Evolutionary conservation across 495 filamentous ascomycete species (phyloP).

Genomic region (Aspergillus affinis): DNA sequence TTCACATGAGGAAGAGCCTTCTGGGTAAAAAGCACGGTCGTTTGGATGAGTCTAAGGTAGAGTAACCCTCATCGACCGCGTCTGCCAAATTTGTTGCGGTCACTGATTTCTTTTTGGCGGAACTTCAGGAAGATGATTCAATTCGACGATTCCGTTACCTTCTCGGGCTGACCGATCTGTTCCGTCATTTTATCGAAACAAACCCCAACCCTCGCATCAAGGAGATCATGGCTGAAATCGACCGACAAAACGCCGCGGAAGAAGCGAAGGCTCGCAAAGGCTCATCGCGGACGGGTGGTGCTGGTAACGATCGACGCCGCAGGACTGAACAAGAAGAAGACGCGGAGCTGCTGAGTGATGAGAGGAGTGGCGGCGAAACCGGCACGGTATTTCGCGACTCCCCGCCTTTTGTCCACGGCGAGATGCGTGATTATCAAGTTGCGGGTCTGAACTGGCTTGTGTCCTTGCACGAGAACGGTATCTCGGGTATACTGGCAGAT

Average conservation of each 20-base stretch:
- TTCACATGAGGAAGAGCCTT: constrained; percentile 81
- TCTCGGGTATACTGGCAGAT: constrained; percentile 95
- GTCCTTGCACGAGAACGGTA: constrained; percentile 96
- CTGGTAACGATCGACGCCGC: constrained; percentile 74
- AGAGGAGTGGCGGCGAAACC: constrained; percentile 79
- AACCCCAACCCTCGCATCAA: constrained; percentile 92
- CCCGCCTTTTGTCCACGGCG: constrained; percentile 78
- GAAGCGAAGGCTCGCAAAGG: constrained; percentile 69
- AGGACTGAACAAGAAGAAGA: constrained; percentile 98
- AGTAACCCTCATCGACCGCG: neutral
- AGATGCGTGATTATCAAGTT: constrained; percentile 95
- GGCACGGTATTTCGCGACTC: constrained; percentile 92
- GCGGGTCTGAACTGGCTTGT: constrained; percentile 97
- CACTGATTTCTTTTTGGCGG: constrained; percentile 8
- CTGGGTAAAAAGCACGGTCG: constrained; percentile 93
- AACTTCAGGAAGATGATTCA: constrained; percentile 83
- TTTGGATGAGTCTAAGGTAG: constrained; percentile 88
- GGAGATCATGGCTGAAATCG: constrained; percentile 89
- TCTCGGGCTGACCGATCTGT: constrained; percentile 92
- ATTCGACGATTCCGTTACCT: constrained; percentile 95
- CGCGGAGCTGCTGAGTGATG: constrained; percentile 89
- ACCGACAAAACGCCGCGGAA: constrained; percentile 80
- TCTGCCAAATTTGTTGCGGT: neutral
- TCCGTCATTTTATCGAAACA: constrained; percentile 98
- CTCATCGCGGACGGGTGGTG: constrained; percentile 75